Evolutionary conservation across 371 early-diverging fungal genomes (phyloP), one percentile per base, ranked within the genome.

Genomic region (Zopfochytrium polystomum): DNA sequence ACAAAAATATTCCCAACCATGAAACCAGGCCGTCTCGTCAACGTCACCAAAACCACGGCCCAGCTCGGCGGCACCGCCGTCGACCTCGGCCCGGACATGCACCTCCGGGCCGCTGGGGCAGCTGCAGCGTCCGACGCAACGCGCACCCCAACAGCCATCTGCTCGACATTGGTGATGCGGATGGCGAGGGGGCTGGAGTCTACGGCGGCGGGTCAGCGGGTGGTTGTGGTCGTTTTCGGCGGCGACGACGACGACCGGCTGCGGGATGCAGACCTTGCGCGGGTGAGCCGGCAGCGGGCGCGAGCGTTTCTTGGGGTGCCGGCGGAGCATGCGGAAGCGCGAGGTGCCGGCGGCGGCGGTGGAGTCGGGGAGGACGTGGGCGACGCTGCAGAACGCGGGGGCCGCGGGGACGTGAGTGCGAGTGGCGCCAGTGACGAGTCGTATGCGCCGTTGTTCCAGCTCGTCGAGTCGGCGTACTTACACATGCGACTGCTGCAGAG

Each of bases 161-260:
- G 80, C 3, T 53, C 69, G 2, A 76, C 76, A 43, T 67, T 90
- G 30, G 62, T 71, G 34, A 73, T 71, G 34, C 78, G 90, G 33
- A 82, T 84, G 58, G 74, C 80, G 54, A 71, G 78, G 50, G 86
- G 84, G 33, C 73, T 74, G 51, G 76, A 81, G 35, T 88, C 84
- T 62, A 89, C 91, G 45, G 73, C 79, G 20, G 74, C 88, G 55
- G 80, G 82, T 34, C 65, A 74, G 38, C 79, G 86, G 6, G 73
- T 75, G 4, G 66, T 87, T 0, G n/a, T n/a, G n/a, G n/a, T n/a
- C n/a, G n/a, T n/a, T n/a, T n/a, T n/a, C n/a, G n/a, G n/a, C n/a
- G n/a, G 76, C 79, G 58, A 77, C 70, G 55, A 70, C 79, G 64
- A 86, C n/a, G n/a, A n/a, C n/a, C n/a, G n/a, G n/a, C n/a, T n/a